phyloP scores from a whole-genome alignment of 371 early-diverging fungal genomes.

The Rhizopus sp. region DNA sequence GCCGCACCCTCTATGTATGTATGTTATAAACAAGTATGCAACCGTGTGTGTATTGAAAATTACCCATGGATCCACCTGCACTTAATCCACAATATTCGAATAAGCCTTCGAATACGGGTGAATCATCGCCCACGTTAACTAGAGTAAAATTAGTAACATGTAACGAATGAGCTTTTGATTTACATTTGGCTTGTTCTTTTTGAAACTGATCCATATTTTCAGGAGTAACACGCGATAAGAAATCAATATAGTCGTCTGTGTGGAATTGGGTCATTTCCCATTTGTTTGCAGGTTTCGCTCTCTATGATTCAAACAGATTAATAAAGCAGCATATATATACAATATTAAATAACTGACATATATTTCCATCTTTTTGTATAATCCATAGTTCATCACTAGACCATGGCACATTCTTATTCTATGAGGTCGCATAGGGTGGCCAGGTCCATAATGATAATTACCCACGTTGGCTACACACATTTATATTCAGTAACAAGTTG shows the following conservation, averaged over 20 bases:
- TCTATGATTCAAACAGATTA: slow-evolving; percentile 9
- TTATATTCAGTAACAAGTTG: neutral
- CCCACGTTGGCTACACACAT: slow-evolving; percentile 54
- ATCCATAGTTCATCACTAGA: slow-evolving; percentile 85
- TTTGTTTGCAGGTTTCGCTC: slow-evolving; percentile 76
- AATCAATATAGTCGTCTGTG: slow-evolving; percentile 95
- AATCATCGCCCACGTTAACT: slow-evolving; percentile 75
- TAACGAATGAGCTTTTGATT: neutral
- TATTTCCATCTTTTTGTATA: slow-evolving; percentile 85
- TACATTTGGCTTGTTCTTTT: slow-evolving; percentile 74
- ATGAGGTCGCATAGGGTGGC: slow-evolving; percentile 98
- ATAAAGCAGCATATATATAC: neutral
- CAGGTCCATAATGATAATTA: slow-evolving; percentile 72
- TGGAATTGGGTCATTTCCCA: slow-evolving; percentile 95
- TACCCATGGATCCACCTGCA: slow-evolving; percentile 90
- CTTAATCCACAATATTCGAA: slow-evolving; percentile 89
- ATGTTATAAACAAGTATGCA: neutral
- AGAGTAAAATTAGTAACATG: neutral
- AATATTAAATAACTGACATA: slow-evolving; percentile 28
- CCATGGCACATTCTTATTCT: slow-evolving; percentile 93
- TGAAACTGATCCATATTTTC: slow-evolving; percentile 75
- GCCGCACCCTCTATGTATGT: slow-evolving; percentile 68
- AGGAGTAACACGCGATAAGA: slow-evolving; percentile 84
- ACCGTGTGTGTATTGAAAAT: neutral
- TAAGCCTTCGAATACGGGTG: slow-evolving; percentile 93